Evolutionary conservation across 495 filamentous ascomycete genomes (phyloP).

Genomic region (Trichoderma orchidacearum): DNA sequence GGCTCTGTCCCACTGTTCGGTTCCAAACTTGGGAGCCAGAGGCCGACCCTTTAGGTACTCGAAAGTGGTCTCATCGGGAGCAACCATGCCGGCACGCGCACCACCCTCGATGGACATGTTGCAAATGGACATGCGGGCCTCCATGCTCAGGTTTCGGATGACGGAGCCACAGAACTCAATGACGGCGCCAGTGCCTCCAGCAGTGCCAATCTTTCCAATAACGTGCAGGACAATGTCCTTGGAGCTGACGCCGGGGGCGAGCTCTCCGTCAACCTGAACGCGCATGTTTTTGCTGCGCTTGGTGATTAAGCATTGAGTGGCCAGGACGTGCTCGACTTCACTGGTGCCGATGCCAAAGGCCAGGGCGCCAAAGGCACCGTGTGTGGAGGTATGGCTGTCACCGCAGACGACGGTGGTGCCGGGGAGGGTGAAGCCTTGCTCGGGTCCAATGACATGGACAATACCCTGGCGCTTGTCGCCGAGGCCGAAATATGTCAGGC

Average conservation of each 20-base stretch:
- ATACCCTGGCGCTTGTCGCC: slow-evolving; percentile 96
- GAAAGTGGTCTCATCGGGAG: slow-evolving; percentile 86
- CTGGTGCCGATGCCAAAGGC: slow-evolving; percentile 97
- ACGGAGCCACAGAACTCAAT: slow-evolving; percentile 96
- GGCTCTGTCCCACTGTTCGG: slow-evolving; percentile 81
- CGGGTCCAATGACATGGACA: slow-evolving; percentile 96
- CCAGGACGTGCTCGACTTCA: slow-evolving; percentile 96
- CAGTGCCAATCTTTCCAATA: slow-evolving; percentile 90
- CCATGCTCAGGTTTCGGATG: slow-evolving; percentile 82
- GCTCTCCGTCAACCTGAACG: slow-evolving; percentile 82
- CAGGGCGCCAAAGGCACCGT: slow-evolving; percentile 90
- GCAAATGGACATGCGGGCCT: slow-evolving; percentile 97
- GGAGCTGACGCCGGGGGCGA: slow-evolving; percentile 84
- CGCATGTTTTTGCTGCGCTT: slow-evolving; percentile 97
- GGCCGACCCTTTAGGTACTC: slow-evolving; percentile 88
- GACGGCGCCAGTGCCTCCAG: slow-evolving; percentile 85
- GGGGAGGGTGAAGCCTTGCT: slow-evolving; percentile 96
- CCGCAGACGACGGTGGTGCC: slow-evolving; percentile 96
- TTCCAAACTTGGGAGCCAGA: slow-evolving; percentile 70
- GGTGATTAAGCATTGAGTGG: slow-evolving; percentile 89
- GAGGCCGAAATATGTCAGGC: slow-evolving; percentile 93
- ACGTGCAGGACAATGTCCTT: slow-evolving; percentile 94
- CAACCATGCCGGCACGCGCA: slow-evolving; percentile 92
- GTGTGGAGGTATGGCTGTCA: slow-evolving; percentile 94
- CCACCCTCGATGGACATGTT: slow-evolving; percentile 99